Conservation (phyloP, 305 asterid genomes). For the Coffea humblotiana region DNA sequence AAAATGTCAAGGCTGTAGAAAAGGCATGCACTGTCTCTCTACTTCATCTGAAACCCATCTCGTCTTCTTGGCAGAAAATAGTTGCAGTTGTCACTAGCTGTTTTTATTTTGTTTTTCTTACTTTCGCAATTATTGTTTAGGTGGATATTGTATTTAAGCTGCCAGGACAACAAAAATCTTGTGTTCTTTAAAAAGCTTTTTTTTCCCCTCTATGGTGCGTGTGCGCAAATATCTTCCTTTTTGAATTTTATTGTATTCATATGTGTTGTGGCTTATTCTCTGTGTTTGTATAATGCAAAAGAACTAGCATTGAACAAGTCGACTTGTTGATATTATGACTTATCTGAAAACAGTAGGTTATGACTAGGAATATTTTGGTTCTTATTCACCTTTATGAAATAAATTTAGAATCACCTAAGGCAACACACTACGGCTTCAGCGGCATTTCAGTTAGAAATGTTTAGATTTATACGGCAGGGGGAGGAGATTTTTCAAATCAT, state of each 20-base stretch:
- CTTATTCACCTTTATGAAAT: not conserved
- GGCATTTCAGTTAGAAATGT: not conserved
- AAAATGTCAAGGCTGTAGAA: conserved; percentile 92
- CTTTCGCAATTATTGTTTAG: not conserved
- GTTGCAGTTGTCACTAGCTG: not conserved
- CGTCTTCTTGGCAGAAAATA: not conserved
- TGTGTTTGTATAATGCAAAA: not conserved
- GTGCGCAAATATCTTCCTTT: not conserved
- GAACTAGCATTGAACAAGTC: not conserved
- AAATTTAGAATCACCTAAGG: not conserved
- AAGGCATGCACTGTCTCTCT: conserved; percentile 47
- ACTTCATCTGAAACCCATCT: not conserved
- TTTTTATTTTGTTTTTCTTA: not conserved
- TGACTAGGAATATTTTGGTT: not conserved
- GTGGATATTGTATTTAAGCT: not conserved
- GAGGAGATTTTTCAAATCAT: not conserved
- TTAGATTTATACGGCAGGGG: not conserved
- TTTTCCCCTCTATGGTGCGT: no score
- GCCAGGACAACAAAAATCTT: not conserved
- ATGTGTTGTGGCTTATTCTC: not conserved
- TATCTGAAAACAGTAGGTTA: not conserved
- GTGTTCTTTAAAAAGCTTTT: not conserved
- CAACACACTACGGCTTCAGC: not conserved
- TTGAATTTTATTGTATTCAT: not conserved
- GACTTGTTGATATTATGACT: not conserved